Base-by-base conservation (phyloP, 495 filamentous ascomycete genomes). In the Aspergillus incahuasiensis region DNA sequence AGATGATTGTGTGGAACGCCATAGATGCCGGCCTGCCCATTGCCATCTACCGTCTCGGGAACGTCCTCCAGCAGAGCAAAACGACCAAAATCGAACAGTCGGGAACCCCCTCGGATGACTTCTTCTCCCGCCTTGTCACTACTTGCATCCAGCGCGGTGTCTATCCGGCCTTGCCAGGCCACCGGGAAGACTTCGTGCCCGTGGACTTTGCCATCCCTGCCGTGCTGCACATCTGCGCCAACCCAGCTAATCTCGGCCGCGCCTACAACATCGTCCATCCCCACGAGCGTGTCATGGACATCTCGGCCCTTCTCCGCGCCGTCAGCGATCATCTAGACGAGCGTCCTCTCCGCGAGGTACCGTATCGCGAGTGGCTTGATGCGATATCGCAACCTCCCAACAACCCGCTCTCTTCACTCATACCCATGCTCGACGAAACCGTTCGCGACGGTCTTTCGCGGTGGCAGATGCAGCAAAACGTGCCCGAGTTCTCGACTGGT, bases 1-100 rank as follows among this genome's bases (percentile, higher is more conserved):
- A 63, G 15, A 41, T 16, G 9, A 48, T 63, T 7, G 13, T 54
- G 1, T 57, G 54, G 57, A 54, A 57, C n/a, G 54, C 54, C 0
- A 57, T 57, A 12, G 22, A 42, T 0, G 56, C 52, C 20, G 61
- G 61, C 0, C 43, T 63, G 35, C 61, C 57, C 0, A 45, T 63
- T 24, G 21, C 50, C 25, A 58, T 63, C 18, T 58, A 63, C 53
- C 49, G 61, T 4, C 54, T 57, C 2, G 50, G 49, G 2, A 44
- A 52, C 5, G 50, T 40, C 47, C 47, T 35, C 6, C 25, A 28
- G 25, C 25, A 28, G 8, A 28, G 13, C n/a, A n/a, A n/a, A n/a
- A n/a, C n/a, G n/a, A n/a, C n/a, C n/a, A n/a, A n/a, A n/a, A n/a
- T n/a, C n/a, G n/a, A n/a, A n/a, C n/a, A n/a, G n/a, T n/a, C n/a